A percentile compares a stretch with the other conserved stretches of the same genome.
These are phyloP conservation scores for Paecilomyces formosus DNA, from an alignment of 2,329 filamentous ascomycete species.

Conservation along the genomic window DNA sequence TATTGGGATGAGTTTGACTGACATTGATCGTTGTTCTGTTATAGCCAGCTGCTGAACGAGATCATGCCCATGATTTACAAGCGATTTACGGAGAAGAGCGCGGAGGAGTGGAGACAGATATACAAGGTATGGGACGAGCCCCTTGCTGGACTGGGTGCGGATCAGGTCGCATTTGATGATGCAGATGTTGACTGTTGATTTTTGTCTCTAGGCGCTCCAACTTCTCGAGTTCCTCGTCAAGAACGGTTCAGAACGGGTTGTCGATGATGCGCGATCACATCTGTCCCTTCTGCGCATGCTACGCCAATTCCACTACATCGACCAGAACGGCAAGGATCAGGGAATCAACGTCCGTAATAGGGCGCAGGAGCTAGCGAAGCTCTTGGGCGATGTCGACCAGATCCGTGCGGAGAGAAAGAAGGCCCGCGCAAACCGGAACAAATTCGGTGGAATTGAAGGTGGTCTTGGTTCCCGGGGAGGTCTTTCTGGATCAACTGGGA, in stretches of 20 bases:
- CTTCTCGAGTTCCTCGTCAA: slow-evolving; percentile 96
- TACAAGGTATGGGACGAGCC: slow-evolving; percentile 64
- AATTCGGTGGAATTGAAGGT: slow-evolving; percentile 91
- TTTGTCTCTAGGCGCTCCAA: slow-evolving; percentile 59
- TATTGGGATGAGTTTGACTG: slow-evolving; percentile 7
- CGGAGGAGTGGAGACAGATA: slow-evolving; percentile 98
- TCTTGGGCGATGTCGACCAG: slow-evolving; percentile 65
- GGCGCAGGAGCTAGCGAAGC: slow-evolving; percentile 88
- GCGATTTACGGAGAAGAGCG: slow-evolving; percentile 94
- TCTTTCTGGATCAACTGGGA: slow-evolving; percentile 48
- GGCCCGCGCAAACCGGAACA: slow-evolving; percentile 79
- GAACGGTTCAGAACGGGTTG: slow-evolving; percentile 93
- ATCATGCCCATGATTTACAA: slow-evolving; percentile 99
- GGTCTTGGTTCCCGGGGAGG: slow-evolving; percentile 56
- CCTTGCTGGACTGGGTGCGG: neutral
- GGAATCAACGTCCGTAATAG: slow-evolving; percentile 95
- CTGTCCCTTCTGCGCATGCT: slow-evolving; percentile 96
- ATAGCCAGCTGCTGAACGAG: slow-evolving; percentile 89
- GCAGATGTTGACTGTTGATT: neutral
- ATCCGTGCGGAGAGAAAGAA: slow-evolving; percentile 69
- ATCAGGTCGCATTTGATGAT: neutral
- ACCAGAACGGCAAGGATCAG: slow-evolving; percentile 95
- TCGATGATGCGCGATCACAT: slow-evolving; percentile 93
- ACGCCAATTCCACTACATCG: slow-evolving; percentile 94
- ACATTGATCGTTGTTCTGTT: slow-evolving; percentile 4